These are phyloP conservation scores for Beauveria scarabaeidicola DNA, from an alignment of 2,329 filamentous ascomycete species.

Conservation along the genomic window DNA sequence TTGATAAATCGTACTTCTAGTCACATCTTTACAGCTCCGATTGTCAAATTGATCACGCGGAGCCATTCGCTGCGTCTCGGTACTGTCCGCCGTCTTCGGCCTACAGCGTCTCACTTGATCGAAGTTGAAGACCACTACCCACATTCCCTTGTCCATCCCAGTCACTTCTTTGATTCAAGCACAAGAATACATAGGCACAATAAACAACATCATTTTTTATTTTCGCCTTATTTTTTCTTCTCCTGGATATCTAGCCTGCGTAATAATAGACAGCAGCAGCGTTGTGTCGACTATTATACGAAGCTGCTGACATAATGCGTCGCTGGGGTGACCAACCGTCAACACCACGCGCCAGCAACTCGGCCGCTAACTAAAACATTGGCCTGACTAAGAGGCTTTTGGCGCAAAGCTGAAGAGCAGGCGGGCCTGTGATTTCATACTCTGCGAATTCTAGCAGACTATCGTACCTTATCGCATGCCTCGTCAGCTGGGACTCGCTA, in stretches of 20 bases:
- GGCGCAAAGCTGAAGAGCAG: background rate
- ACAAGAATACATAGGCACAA: too few relatives aligned
- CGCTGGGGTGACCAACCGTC: constrained; percentile 3
- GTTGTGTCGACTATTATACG: background rate
- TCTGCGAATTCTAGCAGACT: background rate
- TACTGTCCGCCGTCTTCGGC: background rate
- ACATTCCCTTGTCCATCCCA: background rate
- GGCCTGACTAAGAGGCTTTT: background rate
- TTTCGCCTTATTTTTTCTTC: background rate
- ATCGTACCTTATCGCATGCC: background rate
- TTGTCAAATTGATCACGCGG: background rate
- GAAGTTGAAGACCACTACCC: background rate
- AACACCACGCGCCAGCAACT: background rate
- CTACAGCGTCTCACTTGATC: background rate
- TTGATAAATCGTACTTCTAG: too few relatives aligned
- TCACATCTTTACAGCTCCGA: too few relatives aligned
- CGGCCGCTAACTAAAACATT: background rate
- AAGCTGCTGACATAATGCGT: constrained; percentile 9
- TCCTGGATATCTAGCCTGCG: background rate
- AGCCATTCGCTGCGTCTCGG: background rate
- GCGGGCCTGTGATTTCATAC: background rate
- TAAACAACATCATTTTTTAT: too few relatives aligned
- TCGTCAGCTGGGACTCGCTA: background rate
- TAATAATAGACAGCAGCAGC: background rate
- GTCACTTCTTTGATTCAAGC: too few relatives aligned